Base-by-base conservation (phyloP, 768 basidiomycete species). In the Fistulinella prunicolor region DNA sequence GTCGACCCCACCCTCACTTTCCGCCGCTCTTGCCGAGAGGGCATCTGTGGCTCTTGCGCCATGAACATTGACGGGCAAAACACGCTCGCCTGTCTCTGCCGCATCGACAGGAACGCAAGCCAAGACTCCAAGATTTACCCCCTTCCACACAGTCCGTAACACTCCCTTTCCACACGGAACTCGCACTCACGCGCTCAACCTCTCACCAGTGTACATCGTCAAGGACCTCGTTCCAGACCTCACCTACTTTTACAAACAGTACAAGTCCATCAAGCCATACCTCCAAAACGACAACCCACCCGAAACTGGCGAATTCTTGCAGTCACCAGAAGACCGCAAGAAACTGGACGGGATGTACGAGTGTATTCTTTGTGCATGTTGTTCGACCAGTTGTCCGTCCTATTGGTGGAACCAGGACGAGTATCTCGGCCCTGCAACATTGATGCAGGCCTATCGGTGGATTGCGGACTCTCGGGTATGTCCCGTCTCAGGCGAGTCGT, bases 351-450 rank as follows among this genome's bases (percentile, higher is more conserved):
- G 94, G 41, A 82, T 98, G 74, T 99, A 98, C 74, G 96, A 97
- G 69, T 94, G 94, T 69, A 97, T 95, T 55, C 82, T 94, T 47
- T 94, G 92, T 62, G 92, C 95, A 2, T 97, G 96, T 73, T 99
- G 95, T 75, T 94, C 94, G 36, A 98, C 95, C 0, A 89, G 89
- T 37, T 99, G 95, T 79, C 95, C 95, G 4, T 89, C 86, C 24
- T 96, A 98, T 72, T 97, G 95, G 95, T 98, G 95, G 95, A 98
- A 97, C 73, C 92, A 94, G 71, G 94, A 97, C 64, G 89, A 93
- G 69, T 99, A 99, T 70, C 86, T 99, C 32, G 95, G 95, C 29
- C 95, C 95, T 7, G 95, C 95, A 1, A 94, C 94, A 0, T 73
- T 97, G 60, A 93, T 97, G 92, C 89, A 93, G 60, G 92, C 93